A percentile compares a stretch with the other conserved stretches of the same genome.
Evolutionary conservation across 441 rosid genomes (phyloP).

Genomic region (Eruca vesicaria): DNA sequence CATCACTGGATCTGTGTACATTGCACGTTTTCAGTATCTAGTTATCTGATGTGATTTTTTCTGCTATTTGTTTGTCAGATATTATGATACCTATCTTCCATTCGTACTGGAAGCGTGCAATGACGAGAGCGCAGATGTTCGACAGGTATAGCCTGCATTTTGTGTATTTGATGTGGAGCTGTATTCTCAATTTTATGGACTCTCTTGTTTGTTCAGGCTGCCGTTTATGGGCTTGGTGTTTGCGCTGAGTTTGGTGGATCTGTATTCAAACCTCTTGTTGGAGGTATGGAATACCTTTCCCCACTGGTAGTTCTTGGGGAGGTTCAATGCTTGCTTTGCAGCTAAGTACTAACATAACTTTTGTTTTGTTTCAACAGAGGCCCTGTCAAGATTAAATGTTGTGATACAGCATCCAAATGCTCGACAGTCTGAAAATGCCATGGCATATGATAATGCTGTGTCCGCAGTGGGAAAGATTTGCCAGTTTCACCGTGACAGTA

Average conservation of each 20-base stretch:
- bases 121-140: slow-evolving; percentile 89
- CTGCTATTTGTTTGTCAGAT: slow-evolving; percentile 49
- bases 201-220: slow-evolving; percentile 65
- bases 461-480: slow-evolving; percentile 98
- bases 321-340: background rate
- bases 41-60: slow-evolving; percentile 4
- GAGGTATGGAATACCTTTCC: slow-evolving; percentile 52
- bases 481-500: slow-evolving; percentile 83
- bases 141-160: slow-evolving; percentile 59
- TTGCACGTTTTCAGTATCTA: slow-evolving; percentile 5
- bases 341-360: slow-evolving; percentile 24
- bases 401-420: slow-evolving; percentile 86
- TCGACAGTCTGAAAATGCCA: slow-evolving; percentile 76
- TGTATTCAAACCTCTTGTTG: slow-evolving; percentile 91
- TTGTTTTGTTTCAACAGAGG: slow-evolving; percentile 60
- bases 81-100: slow-evolving; percentile 94
- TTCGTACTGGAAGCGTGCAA: slow-evolving; percentile 98
- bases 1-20: background rate
- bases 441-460: slow-evolving; percentile 99
- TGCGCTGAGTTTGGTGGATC: slow-evolving; percentile 97
- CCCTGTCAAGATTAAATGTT: slow-evolving; percentile 87
- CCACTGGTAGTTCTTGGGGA: background rate
- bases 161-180: background rate
- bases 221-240: slow-evolving; percentile 98
- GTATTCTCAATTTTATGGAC: slow-evolving; percentile 5